A percentile compares a stretch with the other conserved stretches of the same genome.
phyloP scores from a whole-genome alignment of 495 filamentous ascomycete species.

The Recurvomyces mirabilis region DNA sequence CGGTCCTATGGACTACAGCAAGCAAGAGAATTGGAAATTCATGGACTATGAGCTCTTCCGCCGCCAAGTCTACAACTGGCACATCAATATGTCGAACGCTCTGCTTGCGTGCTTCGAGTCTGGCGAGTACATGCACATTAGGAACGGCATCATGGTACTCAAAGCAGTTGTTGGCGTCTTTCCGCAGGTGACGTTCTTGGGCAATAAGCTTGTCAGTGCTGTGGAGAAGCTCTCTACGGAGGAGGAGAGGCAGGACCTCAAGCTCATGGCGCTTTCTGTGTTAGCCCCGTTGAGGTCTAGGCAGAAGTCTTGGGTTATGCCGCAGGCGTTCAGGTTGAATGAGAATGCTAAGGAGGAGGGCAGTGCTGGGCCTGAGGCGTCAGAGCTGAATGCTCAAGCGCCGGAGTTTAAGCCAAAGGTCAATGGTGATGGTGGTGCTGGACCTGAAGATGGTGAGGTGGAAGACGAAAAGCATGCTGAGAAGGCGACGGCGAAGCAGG shows the following conservation, averaged over 20 bases:
- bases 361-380: conserved; percentile 1
- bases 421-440: conserved; percentile 12
- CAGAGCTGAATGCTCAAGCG: conserved; percentile 24
- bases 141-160: conserved; percentile 86
- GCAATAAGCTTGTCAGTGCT: conserved; percentile 52
- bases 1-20: conserved; percentile 46
- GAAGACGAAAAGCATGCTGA: conserved; percentile 23
- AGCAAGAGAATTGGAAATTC: conserved; percentile 40
- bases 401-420: conserved; percentile 25
- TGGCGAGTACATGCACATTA: conserved; percentile 93
- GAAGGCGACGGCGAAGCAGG: conserved; percentile 14
- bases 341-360: conserved; percentile 11
- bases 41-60: conserved; percentile 79
- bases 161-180: conserved; percentile 69
- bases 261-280: conserved; percentile 76
- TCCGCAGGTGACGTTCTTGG: conserved; percentile 83
- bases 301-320: conserved; percentile 72
- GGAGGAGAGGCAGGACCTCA: conserved; percentile 74
- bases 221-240: conserved; percentile 56
- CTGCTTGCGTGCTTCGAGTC: conserved; percentile 61
- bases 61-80: conserved; percentile 79
- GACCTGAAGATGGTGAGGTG: conserved; percentile 31
- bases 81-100: conserved; percentile 61
- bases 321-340: conserved; percentile 54
- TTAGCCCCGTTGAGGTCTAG: conserved; percentile 70